A percentile compares a stretch with the other conserved stretches of the same genome.
Evolutionary conservation across 176 grass and related monocot genomes (phyloP).

Genomic region (Phragmites australis): DNA sequence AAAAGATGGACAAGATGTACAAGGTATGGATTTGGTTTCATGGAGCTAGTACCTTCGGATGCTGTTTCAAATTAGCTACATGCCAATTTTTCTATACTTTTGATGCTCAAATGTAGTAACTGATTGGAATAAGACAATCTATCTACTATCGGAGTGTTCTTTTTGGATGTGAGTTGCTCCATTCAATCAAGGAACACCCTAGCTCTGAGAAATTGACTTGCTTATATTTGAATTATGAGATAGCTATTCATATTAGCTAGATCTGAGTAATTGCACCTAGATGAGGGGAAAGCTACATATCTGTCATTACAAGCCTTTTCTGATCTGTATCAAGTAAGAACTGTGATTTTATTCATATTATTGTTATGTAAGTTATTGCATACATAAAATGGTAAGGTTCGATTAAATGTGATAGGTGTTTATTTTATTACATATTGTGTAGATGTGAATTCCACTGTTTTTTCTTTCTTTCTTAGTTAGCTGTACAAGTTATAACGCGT

Average conservation of each 20-base stretch:
- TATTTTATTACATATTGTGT: background rate
- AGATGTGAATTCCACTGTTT: background rate
- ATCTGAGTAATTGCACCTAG: background rate
- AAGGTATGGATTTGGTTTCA: constrained; percentile 29
- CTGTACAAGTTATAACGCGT: too few species aligned
- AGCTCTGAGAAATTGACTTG: background rate
- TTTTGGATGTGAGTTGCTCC: background rate
- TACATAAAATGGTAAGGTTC: background rate
- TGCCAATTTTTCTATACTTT: background rate
- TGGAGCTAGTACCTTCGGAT: background rate
- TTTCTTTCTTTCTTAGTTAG: too few species aligned
- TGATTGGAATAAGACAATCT: background rate
- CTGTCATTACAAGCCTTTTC: background rate
- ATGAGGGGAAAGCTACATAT: background rate
- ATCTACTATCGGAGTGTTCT: too few species aligned
- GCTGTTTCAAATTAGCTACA: background rate
- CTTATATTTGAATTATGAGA: background rate
- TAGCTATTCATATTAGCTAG: background rate
- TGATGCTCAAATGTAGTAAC: background rate
- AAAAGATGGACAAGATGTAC: constrained; percentile 46
- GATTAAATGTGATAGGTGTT: background rate
- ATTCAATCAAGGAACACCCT: background rate
- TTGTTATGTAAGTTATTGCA: background rate
- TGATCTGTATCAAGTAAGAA: background rate
- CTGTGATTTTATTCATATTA: background rate